phyloP scores from a whole-genome alignment of 2,329 filamentous ascomycete genomes.

The Exophiala spinifera region DNA sequence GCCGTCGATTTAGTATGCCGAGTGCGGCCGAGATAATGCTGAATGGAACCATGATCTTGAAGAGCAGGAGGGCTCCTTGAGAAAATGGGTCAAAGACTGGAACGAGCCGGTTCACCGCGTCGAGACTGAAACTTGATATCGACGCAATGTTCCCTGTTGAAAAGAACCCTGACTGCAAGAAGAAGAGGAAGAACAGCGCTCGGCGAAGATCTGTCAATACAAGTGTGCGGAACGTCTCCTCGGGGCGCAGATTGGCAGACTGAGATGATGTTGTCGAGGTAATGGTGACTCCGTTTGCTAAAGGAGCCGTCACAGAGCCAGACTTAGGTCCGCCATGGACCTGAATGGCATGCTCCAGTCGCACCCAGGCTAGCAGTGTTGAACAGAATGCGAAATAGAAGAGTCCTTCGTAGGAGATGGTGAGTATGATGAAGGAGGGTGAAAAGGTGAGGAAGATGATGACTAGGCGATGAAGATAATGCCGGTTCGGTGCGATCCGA shows the following conservation, averaged over 20 bases:
- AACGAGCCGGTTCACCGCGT: conserved; percentile 81
- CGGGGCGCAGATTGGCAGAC: conserved; percentile 33
- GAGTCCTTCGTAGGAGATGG: conserved; percentile 93
- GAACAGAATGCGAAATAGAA: conserved; percentile 90
- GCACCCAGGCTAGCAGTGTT: conserved; percentile 82
- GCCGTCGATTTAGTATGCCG: conserved; percentile 81
- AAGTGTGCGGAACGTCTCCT: conserved; percentile 59
- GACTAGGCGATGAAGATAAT: conserved; percentile 86
- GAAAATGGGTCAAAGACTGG: conserved; percentile 92
- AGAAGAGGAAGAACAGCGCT: conserved; percentile 89
- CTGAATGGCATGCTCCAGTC: conserved; percentile 74
- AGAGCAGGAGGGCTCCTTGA: conserved; percentile 78
- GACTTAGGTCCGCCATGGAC: conserved; percentile 27
- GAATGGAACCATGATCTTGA: conserved; percentile 93
- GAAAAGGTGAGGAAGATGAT: conserved; percentile 91
- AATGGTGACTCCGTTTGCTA: conserved; percentile 19
- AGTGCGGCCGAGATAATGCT: conserved; percentile 87
- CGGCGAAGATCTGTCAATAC: conserved; percentile 81
- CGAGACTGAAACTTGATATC: conserved; percentile 86
- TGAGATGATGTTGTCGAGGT: conserved; percentile 27
- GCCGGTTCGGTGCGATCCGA: conserved; percentile 71
- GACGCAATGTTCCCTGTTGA: conserved; percentile 95
- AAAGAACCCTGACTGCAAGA: conserved; percentile 95
- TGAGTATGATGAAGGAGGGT: conserved; percentile 90
- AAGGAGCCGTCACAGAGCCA: conserved; percentile 7